A percentile compares a stretch with the other conserved stretches of the same genome.
These are phyloP conservation scores for Clarireedia sp. DNA, from an alignment of 2,329 filamentous ascomycete species.

Conservation along the genomic window DNA sequence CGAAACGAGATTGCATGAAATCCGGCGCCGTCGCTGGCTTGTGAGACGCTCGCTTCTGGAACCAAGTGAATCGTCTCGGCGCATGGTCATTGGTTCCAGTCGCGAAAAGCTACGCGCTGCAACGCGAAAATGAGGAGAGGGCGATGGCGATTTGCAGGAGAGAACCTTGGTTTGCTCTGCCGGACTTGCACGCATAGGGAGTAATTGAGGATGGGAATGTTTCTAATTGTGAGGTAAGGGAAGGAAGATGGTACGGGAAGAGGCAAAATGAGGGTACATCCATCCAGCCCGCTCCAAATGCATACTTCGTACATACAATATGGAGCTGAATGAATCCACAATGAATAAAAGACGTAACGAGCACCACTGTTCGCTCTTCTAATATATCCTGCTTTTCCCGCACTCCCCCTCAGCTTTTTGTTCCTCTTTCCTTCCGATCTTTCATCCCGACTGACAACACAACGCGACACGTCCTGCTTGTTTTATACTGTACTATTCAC, in stretches of 20 bases:
- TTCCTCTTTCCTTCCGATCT: not conserved
- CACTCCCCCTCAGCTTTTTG: not conserved
- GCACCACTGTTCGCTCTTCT: not conserved
- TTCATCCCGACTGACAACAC: no score
- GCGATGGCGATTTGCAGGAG: no score
- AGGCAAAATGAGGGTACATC: no score
- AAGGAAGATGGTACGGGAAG: no score
- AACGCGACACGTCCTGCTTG: not conserved
- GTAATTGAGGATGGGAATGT: no score
- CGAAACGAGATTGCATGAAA: not conserved
- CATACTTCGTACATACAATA: no score
- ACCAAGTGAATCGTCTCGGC: not conserved
- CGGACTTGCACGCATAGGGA: not conserved
- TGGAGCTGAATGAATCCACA: no score
- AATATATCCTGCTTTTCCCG: slow-evolving; percentile 5
- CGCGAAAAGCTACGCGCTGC: slow-evolving; percentile 6
- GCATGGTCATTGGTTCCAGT: not conserved
- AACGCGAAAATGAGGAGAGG: not conserved
- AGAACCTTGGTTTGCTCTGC: not conserved
- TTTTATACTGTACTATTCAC: not conserved
- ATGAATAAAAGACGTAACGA: not conserved
- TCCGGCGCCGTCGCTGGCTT: no score
- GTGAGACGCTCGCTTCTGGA: not conserved
- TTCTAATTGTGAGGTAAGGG: no score
- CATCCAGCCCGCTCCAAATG: no score